These are phyloP conservation scores for Fusarium pseudoanthophilum DNA, from an alignment of 2,329 filamentous ascomycete species.

Conservation along the genomic window DNA sequence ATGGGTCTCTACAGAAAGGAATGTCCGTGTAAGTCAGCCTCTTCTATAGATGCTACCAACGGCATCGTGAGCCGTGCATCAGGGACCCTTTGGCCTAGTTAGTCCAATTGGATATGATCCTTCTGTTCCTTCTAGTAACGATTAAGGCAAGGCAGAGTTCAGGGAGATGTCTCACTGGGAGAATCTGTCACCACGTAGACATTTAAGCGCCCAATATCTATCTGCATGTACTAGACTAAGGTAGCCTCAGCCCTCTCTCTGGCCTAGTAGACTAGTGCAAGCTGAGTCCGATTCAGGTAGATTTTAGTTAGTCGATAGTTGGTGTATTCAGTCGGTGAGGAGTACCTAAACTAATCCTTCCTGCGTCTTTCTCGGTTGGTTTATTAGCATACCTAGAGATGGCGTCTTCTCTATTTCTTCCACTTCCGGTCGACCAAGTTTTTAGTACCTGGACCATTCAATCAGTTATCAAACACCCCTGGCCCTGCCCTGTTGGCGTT, in stretches of 20 bases:
- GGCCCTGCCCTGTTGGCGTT: conserved; percentile 22
- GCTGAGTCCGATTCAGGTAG: conserved; percentile 1
- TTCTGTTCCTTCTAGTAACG: neutral
- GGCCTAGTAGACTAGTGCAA: neutral
- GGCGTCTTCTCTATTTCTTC: conserved; percentile 3
- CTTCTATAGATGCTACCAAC: conserved; percentile 1
- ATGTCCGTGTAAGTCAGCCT: conserved; percentile 12
- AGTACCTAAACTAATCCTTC: neutral
- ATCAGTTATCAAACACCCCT: conserved; percentile 1
- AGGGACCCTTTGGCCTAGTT: neutral
- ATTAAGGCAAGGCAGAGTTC: conserved; percentile 15
- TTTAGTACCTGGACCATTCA: neutral
- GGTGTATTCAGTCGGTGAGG: conserved; percentile 17
- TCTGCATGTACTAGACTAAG: neutral
- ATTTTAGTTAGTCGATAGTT: neutral
- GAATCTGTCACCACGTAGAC: conserved; percentile 1
- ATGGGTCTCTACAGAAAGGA: neutral
- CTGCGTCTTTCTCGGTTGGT: neutral
- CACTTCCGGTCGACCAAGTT: neutral
- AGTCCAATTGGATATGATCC: neutral
- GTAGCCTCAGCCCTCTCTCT: conserved; percentile 15
- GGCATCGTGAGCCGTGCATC: neutral
- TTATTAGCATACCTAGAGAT: neutral
- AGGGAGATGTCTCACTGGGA: neutral
- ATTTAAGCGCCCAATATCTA: conserved; percentile 19